Conservation (phyloP, 441 rosid species). For the Adansonia madagascariensis region DNA sequence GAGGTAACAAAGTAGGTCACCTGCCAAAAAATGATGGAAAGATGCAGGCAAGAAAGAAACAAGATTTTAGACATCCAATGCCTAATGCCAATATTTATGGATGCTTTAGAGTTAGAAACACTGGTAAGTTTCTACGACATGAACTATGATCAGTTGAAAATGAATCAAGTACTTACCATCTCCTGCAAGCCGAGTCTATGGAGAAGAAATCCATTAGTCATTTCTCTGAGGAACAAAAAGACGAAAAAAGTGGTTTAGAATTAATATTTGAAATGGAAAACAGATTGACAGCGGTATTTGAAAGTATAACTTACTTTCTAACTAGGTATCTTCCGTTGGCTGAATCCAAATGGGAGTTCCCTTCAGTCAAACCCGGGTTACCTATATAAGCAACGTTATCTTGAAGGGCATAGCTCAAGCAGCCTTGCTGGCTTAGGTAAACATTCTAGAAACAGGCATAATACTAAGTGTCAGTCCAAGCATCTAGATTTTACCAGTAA, state of each 20-base stretch:
- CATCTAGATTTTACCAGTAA: neutral
- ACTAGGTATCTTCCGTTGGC: slow-evolving; percentile 29
- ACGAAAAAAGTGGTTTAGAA: slow-evolving; percentile 15
- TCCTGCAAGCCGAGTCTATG: slow-evolving; percentile 63
- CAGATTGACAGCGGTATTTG: neutral
- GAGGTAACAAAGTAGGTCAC: slow-evolving; percentile 57
- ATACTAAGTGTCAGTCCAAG: slow-evolving; percentile 17
- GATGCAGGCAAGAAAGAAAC: neutral
- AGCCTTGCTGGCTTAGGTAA: slow-evolving; percentile 59
- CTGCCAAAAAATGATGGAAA: slow-evolving; percentile 38
- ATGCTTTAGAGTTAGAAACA: slow-evolving; percentile 6
- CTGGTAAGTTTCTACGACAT: neutral
- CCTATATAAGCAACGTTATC: slow-evolving; percentile 53
- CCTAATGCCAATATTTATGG: neutral
- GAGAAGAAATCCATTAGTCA: slow-evolving; percentile 71
- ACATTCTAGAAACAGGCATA: slow-evolving; percentile 50
- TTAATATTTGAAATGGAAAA: neutral
- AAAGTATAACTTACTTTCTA: slow-evolving; percentile 24
- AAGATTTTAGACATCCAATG: neutral
- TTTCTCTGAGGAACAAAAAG: slow-evolving; percentile 44
- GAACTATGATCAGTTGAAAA: neutral
- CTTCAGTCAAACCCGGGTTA: slow-evolving; percentile 36
- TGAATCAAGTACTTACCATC: slow-evolving; percentile 52
- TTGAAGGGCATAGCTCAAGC: slow-evolving; percentile 36
- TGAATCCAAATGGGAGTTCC: slow-evolving; percentile 25